Conservation (phyloP, 441 rosid genomes). For the Gossypium trilobum region DNA sequence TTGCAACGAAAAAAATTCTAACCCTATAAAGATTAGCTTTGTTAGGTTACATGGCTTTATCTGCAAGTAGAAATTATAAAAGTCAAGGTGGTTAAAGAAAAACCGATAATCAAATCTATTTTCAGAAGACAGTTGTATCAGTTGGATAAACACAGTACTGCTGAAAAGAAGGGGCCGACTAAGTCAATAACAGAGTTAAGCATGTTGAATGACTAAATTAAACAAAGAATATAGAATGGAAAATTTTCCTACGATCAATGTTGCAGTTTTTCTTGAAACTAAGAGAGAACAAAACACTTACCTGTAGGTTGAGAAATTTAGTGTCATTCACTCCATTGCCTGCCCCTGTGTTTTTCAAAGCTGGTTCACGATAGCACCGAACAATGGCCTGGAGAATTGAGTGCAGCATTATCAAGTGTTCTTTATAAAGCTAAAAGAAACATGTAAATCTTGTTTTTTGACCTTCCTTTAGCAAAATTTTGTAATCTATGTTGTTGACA, state of each 20-base stretch:
- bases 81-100: neutral
- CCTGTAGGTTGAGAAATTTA: constrained; percentile 26
- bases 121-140: neutral
- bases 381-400: constrained; percentile 11
- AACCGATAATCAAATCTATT: no score
- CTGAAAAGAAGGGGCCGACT: neutral
- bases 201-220: neutral
- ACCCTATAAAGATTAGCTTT: neutral
- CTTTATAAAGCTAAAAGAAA: neutral
- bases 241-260: neutral
- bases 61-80: neutral
- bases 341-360: constrained; percentile 15
- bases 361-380: constrained; percentile 16
- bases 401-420: neutral
- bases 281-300: constrained; percentile 22
- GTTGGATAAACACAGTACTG: neutral
- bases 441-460: neutral
- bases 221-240: neutral
- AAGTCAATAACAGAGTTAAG: neutral
- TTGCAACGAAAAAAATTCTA: neutral
- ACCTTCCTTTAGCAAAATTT: neutral
- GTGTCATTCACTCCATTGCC: constrained; percentile 15
- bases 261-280: neutral
- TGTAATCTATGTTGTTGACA: neutral
- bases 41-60: neutral